Percentiles rank a stretch among this genome's conserved stretches.
phyloP scores from a whole-genome alignment of 2,329 filamentous ascomycete species.

The Epichloe bromicola region DNA sequence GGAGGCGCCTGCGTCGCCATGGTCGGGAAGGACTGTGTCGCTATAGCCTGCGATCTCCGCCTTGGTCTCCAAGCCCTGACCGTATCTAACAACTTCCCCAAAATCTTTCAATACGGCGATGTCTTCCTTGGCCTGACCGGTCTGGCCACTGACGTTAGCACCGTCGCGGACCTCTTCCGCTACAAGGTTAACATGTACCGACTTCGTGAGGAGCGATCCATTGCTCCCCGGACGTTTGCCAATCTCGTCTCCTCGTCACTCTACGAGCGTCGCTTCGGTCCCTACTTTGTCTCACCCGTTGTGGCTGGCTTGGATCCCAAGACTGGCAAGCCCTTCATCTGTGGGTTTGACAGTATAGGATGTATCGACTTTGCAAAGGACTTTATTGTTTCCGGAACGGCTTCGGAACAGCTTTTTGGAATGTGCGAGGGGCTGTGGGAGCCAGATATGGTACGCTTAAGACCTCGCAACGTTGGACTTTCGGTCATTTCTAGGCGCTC shows the following conservation, averaged over 20 bases:
- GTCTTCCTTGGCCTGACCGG: conserved; percentile 93
- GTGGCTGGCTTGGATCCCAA: conserved; percentile 92
- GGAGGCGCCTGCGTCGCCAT: conserved; percentile 96
- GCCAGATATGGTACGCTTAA: conserved; percentile 68
- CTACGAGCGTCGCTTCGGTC: conserved; percentile 92
- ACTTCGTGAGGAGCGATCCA: conserved; percentile 92
- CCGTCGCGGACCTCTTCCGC: conserved; percentile 92
- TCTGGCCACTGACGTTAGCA: conserved; percentile 88
- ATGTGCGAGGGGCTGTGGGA: conserved; percentile 98
- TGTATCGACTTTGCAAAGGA: conserved; percentile 99
- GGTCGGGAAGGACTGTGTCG: conserved; percentile 99
- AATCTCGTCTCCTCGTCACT: conserved; percentile 85
- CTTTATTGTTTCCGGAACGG: conserved; percentile 95
- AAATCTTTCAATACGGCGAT: conserved; percentile 95
- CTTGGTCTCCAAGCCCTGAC: conserved; percentile 94
- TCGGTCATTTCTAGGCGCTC: background rate
- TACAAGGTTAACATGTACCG: conserved; percentile 99
- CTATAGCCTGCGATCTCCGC: conserved; percentile 96
- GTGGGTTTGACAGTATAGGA: conserved; percentile 96
- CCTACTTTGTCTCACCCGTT: conserved; percentile 91
- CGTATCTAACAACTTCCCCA: conserved; percentile 98
- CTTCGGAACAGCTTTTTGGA: conserved; percentile 94
- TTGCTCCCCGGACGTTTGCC: conserved; percentile 87
- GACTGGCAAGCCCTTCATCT: conserved; percentile 91
- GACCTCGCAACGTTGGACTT: background rate